Evolutionary conservation across 345 rosid species (phyloP).

Genomic region (Eucalyptus polybractea): DNA sequence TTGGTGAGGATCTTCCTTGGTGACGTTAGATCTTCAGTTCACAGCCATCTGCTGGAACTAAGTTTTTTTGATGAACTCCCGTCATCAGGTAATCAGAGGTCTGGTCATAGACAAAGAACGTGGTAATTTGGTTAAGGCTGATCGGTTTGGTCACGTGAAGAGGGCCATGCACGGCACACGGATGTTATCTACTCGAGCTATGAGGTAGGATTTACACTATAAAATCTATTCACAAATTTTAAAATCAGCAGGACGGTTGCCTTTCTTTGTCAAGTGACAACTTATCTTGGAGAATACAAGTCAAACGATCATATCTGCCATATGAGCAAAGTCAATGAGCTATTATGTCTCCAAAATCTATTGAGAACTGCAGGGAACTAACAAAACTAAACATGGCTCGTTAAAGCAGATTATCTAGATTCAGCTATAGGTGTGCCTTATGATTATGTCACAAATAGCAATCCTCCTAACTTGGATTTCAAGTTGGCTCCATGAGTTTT

Average conservation of each 20-base stretch:
- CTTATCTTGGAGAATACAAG: background rate
- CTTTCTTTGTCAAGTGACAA: background rate
- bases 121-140: constrained; percentile 95
- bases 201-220: constrained; percentile 32
- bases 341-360: background rate
- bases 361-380: background rate
- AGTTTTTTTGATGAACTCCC: background rate
- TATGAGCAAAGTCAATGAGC: background rate
- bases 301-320: background rate
- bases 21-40: background rate
- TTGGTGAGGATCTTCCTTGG: constrained; percentile 32
- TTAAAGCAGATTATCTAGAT: background rate
- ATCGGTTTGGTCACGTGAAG: constrained; percentile 87
- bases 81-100: constrained; percentile 70
- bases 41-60: background rate
- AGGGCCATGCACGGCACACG: constrained; percentile 93
- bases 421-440: background rate
- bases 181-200: constrained; percentile 82
- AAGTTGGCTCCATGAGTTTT: background rate
- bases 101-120: constrained; percentile 95
- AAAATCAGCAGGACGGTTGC: background rate
- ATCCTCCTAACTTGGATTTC: background rate
- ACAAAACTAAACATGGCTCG: background rate
- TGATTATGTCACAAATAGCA: background rate
- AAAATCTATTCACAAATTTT: background rate